Conservation (phyloP, 805 yeast genomes). For the Komagataella pastoris region DNA sequence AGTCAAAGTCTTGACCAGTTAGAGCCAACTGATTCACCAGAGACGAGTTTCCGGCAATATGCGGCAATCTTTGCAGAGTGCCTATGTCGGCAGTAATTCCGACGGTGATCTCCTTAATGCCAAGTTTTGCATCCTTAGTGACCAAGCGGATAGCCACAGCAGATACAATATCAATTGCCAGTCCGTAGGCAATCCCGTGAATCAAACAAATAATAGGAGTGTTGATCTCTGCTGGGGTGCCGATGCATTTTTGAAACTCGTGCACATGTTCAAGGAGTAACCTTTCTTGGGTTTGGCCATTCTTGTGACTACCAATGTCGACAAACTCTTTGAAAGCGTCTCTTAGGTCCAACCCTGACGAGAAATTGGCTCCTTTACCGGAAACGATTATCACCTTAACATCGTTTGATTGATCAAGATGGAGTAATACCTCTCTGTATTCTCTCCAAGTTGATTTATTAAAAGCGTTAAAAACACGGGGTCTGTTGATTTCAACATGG, state of each 20-base stretch:
- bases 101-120: constrained; percentile 57
- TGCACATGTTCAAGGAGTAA: constrained; percentile 23
- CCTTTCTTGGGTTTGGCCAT: constrained; percentile 13
- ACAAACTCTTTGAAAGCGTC: constrained; percentile 8
- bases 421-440: constrained; percentile 31
- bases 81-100: constrained; percentile 79
- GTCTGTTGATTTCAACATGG: constrained; percentile 51
- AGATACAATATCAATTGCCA: constrained; percentile 55
- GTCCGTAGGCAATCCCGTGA: constrained; percentile 54
- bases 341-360: constrained; percentile 54
- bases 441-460: constrained; percentile 42
- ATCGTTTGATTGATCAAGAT: constrained; percentile 27
- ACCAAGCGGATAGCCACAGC: constrained; percentile 47
- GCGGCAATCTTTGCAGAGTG: constrained; percentile 53
- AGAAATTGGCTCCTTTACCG: constrained; percentile 41
- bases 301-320: constrained; percentile 7
- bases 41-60: constrained; percentile 37
- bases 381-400: constrained; percentile 45
- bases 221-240: constrained; percentile 28
- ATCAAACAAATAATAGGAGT: constrained; percentile 56
- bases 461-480: constrained; percentile 46
- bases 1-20: constrained; percentile 44
- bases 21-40: constrained; percentile 45
- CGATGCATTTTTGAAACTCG: constrained; percentile 47
- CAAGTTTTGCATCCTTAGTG: constrained; percentile 33